Evolutionary conservation across 805 yeast genomes (phyloP), one percentile per base, ranked within the genome.

Genomic region (Candida hispaniensis): DNA sequence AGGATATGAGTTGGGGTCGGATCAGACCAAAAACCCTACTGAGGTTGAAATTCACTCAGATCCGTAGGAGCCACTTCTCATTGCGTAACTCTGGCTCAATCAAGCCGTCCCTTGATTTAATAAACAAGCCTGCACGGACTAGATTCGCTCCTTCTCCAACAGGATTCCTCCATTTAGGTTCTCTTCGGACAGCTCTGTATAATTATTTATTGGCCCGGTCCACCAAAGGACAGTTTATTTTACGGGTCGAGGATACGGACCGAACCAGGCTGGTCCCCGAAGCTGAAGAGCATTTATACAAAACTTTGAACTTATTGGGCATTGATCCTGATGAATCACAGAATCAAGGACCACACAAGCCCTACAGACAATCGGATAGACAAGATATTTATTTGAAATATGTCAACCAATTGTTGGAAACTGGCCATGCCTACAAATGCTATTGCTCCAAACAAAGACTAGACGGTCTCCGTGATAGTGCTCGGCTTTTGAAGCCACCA

Each of bases 91-190:
- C n/a, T n/a, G n/a, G n/a, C n/a, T n/a, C n/a, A n/a, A n/a, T n/a
- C n/a, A 19, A 19, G 9, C 21, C 21, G 21, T 19, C 21, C 8
- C 21, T 8, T 19, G 21, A 19, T 19, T 19, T 10, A 8, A 8
- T 10, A 1, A 44, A 39, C 1, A 20, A 41, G 0, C 83, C 91
- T 0, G 93, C 75, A 0, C 58, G 95, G 44, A 81, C 97, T 1
- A 60, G 99, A 44, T 91, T 91, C 57, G 99, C 99, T 0, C 98
- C 99, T 0, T 85, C 96, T 2, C 99, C 99, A 1, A 91, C 99
- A 0, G 99, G 99, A 0, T 71, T 71, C 42, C 63, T 91, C n/a
- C 99, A 91, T 53, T 54, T 91, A 41, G 99, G 99, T 0, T 86
- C 96, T 0, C 52, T 91, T 28, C 61, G 99, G 53, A 91, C 99